Percentiles rank a stretch among this genome's conserved stretches.
Evolutionary conservation across 169 alveolate species (phyloP).

Genomic region (Plasmodium ovale): DNA sequence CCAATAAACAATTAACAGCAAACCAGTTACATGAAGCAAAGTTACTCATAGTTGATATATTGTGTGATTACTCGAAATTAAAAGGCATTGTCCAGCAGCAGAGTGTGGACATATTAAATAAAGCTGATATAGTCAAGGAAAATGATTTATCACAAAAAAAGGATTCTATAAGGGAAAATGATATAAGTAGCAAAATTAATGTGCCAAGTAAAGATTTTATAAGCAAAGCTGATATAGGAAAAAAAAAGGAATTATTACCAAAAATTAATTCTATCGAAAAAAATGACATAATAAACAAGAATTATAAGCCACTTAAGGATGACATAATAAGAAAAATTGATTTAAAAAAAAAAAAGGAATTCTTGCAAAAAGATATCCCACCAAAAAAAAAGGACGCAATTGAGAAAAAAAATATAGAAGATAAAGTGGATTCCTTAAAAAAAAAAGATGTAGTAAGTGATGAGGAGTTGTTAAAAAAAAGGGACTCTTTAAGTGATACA

Average conservation of each 20-base stretch:
- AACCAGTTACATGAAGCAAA: slow-evolving; percentile 4
- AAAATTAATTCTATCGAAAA: not conserved
- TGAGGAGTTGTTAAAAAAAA: not conserved
- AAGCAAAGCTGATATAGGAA: not conserved
- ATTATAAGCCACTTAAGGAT: not conserved
- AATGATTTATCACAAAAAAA: too few species aligned
- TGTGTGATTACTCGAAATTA: not conserved
- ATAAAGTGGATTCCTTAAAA: not conserved
- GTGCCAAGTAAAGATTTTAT: not conserved
- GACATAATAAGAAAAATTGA: not conserved
- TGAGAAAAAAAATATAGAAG: not conserved
- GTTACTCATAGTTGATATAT: not conserved
- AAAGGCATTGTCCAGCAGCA: not conserved
- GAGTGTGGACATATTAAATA: not conserved
- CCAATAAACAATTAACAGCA: not conserved
- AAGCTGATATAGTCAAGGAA: not conserved
- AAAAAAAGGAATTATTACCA: not conserved
- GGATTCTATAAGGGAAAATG: too few species aligned
- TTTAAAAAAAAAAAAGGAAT: not conserved
- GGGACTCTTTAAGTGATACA: not conserved
- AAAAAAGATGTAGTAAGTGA: not conserved
- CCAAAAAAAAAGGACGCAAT: not conserved
- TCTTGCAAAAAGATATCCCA: not conserved
- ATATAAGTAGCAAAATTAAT: too few species aligned
- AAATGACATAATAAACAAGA: not conserved